These are phyloP conservation scores for Glaciozyma martinii DNA, from an alignment of 768 basidiomycete genomes.

Conservation along the genomic window DNA sequence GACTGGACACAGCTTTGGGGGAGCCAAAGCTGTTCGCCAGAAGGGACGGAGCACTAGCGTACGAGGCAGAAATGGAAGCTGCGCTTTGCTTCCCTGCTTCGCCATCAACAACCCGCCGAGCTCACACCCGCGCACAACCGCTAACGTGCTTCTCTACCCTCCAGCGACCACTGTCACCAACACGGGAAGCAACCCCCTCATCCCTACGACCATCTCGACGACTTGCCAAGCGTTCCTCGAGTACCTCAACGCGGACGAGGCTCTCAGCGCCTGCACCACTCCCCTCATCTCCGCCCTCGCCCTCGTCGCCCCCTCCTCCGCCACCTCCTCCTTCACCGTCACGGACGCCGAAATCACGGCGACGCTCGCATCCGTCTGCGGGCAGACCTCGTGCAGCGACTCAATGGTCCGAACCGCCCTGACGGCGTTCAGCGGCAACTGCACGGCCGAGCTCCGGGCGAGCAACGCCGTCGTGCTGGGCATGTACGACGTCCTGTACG, in stretches of 20 bases:
- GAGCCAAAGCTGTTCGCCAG: too few relatives aligned
- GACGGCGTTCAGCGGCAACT: slow-evolving; percentile 59
- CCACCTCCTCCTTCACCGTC: slow-evolving; percentile 37
- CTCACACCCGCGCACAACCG: too few relatives aligned
- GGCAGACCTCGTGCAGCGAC: slow-evolving; percentile 41
- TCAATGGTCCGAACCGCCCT: slow-evolving; percentile 55
- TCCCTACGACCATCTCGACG: slow-evolving; percentile 28
- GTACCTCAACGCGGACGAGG: slow-evolving; percentile 52
- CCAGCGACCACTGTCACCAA: not conserved
- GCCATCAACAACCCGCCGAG: too few relatives aligned
- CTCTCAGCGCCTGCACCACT: slow-evolving; percentile 44
- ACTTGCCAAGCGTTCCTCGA: slow-evolving; percentile 51
- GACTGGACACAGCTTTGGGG: too few relatives aligned
- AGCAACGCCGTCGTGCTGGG: slow-evolving; percentile 38
- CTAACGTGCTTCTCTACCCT: too few relatives aligned
- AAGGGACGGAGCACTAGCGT: too few relatives aligned
- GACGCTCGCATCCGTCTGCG: slow-evolving; percentile 51
- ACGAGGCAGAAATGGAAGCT: too few relatives aligned
- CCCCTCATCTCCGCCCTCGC: slow-evolving; percentile 49
- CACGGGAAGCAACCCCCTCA: slow-evolving; percentile 21
- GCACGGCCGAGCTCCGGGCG: slow-evolving; percentile 58
- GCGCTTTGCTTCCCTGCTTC: too few relatives aligned
- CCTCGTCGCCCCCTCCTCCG: slow-evolving; percentile 44
- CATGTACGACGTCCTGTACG: slow-evolving; percentile 73
- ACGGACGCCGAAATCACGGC: slow-evolving; percentile 19